Base-by-base conservation (phyloP, 2,329 filamentous ascomycete species). In the Alternaria sp. region DNA sequence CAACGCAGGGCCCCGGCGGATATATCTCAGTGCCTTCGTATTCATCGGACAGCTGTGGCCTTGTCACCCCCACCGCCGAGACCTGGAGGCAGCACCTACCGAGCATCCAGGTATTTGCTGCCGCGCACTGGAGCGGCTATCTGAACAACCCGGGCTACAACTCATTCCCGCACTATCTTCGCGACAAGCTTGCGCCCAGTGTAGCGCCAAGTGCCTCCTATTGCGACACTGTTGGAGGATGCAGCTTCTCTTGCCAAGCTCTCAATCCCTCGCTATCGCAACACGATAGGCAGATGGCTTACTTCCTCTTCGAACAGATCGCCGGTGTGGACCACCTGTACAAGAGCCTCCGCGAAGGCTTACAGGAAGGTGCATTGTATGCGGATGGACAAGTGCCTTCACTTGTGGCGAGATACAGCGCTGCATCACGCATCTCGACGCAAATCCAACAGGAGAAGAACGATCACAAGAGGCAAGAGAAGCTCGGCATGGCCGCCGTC, bases 221-320 rank as follows among this genome's bases (percentile, higher is more conserved):
- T 20, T 63, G 61, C 57, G 61, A 63, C 41, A 41, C 33, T 2
- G 25, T 51, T 7, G 56, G 61, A 41, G 14, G 45, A 11, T 60
- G 56, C 26, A 30, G 28, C 12, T 30, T 49, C 15, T 47, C 26
- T 9, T 61, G 53, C 11, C 15, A 15, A 21, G 12, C 51, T 20
- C 18, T 61, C 15, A 44, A 50, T 8, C 14, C 37, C 2, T 25
- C 57, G 5, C 33, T 54, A 5, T 28, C 61, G 20, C 9, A 10
- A 15, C 26, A 64, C 7, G 58, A 58, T 4, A 51, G n/a, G 14
- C 58, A 64, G 28, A 61, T 58, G 57, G 53, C 53, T 20, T 58
- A 54, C n/a, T 60, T 28, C 15, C 28, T 64, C 3, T 64, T 64
- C 43, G 61, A 64, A 18, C 58, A 60, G 18, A 47, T 64, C 2